A percentile compares a stretch with the other conserved stretches of the same genome.
Conservation (phyloP, 345 rosid species). For the Gossypium australe region DNA sequence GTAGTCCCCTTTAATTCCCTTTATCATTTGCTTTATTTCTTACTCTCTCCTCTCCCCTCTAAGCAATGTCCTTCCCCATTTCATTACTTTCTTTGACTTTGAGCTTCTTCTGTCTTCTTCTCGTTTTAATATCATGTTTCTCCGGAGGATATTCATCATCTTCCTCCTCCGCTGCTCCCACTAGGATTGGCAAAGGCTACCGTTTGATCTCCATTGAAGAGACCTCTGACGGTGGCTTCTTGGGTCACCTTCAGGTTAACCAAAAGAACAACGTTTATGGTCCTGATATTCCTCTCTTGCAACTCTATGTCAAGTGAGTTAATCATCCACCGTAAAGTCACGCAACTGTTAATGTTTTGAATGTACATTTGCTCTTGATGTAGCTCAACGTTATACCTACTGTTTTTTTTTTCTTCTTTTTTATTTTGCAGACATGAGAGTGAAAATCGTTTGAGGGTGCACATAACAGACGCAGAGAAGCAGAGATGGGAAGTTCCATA, state of each 20-base stretch:
- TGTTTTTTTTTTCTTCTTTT: background rate
- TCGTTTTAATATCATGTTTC: slow-evolving; percentile 30
- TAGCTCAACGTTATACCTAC: no score
- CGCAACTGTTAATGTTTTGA: background rate
- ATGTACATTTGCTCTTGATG: background rate
- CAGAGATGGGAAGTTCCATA: slow-evolving; percentile 97
- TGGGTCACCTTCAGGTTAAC: slow-evolving; percentile 80
- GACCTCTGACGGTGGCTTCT: slow-evolving; percentile 64
- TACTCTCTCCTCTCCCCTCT: background rate
- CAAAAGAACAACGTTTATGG: slow-evolving; percentile 71
- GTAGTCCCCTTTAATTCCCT: no score
- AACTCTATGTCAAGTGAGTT: slow-evolving; percentile 77
- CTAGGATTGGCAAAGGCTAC: slow-evolving; percentile 82
- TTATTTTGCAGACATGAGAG: slow-evolving; percentile 61
- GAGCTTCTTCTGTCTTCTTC: slow-evolving; percentile 10
- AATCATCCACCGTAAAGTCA: no score
- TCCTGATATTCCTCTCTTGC: slow-evolving; percentile 68
- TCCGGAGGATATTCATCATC: slow-evolving; percentile 22
- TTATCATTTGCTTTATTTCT: no score
- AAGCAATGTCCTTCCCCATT: slow-evolving; percentile 13
- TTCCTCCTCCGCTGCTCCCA: background rate
- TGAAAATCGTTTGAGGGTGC: slow-evolving; percentile 67
- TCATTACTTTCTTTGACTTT: slow-evolving; percentile 2
- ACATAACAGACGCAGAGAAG: slow-evolving; percentile 79
- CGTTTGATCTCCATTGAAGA: slow-evolving; percentile 74